Evolutionary conservation across 371 early-diverging fungal species (phyloP).

Genomic region (Parasitella parasitica): DNA sequence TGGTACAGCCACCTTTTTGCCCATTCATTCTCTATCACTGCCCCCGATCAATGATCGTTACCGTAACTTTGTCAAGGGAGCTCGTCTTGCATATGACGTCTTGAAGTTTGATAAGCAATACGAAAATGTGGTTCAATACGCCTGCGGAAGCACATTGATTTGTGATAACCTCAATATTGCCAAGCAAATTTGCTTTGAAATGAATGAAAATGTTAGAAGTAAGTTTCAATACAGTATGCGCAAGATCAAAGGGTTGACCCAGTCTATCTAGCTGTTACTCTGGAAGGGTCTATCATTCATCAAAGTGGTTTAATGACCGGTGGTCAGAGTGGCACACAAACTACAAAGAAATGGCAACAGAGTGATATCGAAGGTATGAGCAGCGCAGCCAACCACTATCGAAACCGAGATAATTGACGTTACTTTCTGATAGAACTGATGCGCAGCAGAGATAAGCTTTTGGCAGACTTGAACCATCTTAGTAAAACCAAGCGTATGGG

Average conservation of each 20-base stretch:
- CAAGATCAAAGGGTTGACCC: too few relatives aligned
- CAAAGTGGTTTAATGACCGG: constrained; percentile 96
- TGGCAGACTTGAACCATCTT: constrained; percentile 72
- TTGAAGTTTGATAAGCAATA: constrained; percentile 80
- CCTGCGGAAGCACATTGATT: constrained; percentile 86
- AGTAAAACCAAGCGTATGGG: constrained; percentile 70
- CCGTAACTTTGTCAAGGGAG: constrained; percentile 72
- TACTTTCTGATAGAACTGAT: constrained; percentile 46
- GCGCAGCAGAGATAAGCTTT: constrained; percentile 66
- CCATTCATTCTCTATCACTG: constrained; percentile 77
- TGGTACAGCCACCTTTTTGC: constrained; percentile 94
- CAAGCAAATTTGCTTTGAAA: constrained; percentile 80
- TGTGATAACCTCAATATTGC: constrained; percentile 89
- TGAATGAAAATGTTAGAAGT: constrained; percentile 82
- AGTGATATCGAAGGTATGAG: constrained; percentile 75
- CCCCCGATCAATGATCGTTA: constrained; percentile 80
- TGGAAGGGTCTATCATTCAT: constrained; percentile 95
- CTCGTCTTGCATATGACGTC: constrained; percentile 87
- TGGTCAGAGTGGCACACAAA: constrained; percentile 50
- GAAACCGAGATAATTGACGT: neutral
- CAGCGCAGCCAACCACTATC: too few relatives aligned
- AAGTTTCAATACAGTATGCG: constrained; percentile 4
- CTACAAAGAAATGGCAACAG: constrained; percentile 83
- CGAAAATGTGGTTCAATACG: constrained; percentile 83
- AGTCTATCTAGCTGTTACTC: constrained; percentile 82